These are phyloP conservation scores for Fraxinus nigra DNA, from an alignment of 305 asterid species.

Conservation along the genomic window DNA sequence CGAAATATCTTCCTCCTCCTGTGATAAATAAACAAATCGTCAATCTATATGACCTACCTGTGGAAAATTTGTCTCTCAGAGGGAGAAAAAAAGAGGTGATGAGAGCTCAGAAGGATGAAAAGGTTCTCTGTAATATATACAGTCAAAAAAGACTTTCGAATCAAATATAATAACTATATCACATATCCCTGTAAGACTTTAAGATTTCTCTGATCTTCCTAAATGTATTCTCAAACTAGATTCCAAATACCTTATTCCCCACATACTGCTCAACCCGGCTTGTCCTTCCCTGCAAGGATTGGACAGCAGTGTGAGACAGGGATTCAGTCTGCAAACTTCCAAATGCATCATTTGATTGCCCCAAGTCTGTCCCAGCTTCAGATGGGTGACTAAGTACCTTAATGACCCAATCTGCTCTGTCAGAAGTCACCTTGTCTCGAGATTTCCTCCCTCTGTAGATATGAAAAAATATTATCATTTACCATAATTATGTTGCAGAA, in stretches of 20 bases:
- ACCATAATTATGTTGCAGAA: neutral
- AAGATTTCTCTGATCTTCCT: neutral
- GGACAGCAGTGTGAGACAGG: constrained; percentile 31
- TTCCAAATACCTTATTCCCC: constrained; percentile 47
- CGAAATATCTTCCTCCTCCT: constrained; percentile 37
- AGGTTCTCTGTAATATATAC: neutral
- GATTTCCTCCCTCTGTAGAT: constrained; percentile 45
- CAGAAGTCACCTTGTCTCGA: constrained; percentile 43
- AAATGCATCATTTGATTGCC: constrained; percentile 35
- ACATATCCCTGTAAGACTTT: neutral
- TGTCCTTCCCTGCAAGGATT: constrained; percentile 34
- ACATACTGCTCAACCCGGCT: constrained; percentile 34
- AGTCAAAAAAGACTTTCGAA: neutral
- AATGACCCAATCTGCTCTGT: constrained; percentile 41
- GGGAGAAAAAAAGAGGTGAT: neutral
- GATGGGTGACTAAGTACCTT: constrained; percentile 42
- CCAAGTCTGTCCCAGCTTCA: constrained; percentile 40
- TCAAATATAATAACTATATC: neutral
- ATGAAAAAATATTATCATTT: constrained; percentile 17
- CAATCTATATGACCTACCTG: neutral
- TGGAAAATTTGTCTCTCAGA: neutral
- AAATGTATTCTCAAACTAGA: neutral
- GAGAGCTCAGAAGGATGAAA: neutral
- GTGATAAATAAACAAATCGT: constrained; percentile 21
- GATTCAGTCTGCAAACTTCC: constrained; percentile 34